A percentile compares a stretch with the other conserved stretches of the same genome.
Evolutionary conservation across 768 basidiomycete genomes (phyloP).

Genomic region (Naganishia vishniacii): DNA sequence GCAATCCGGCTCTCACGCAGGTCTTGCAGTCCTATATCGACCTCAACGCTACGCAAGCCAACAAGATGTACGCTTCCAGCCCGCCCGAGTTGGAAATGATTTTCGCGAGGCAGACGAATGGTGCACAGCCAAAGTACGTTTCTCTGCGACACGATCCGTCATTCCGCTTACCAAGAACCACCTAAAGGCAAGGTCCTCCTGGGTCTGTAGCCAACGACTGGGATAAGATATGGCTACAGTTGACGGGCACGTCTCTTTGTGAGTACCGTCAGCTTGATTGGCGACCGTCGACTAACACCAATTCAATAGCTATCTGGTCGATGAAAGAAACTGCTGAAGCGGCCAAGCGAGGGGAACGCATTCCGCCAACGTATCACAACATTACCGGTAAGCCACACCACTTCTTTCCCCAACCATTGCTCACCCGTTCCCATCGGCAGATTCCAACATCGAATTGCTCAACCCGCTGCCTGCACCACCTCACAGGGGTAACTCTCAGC

Average conservation of each 20-base stretch:
- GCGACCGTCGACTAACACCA: background rate
- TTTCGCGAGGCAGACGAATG: constrained; percentile 44
- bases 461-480: constrained; percentile 48
- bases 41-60: constrained; percentile 38
- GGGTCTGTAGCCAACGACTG: constrained; percentile 48
- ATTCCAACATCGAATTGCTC: constrained; percentile 46
- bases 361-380: constrained; percentile 50
- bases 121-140: constrained; percentile 42
- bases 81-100: constrained; percentile 49
- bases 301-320: constrained; percentile 36
- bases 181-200: constrained; percentile 40
- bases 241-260: constrained; percentile 48
- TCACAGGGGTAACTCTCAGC: constrained; percentile 43
- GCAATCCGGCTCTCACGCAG: constrained; percentile 24
- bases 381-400: constrained; percentile 36
- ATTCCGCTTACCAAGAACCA: background rate
- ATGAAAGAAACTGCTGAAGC: constrained; percentile 49
- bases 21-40: constrained; percentile 39
- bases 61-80: constrained; percentile 46
- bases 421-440: constrained; percentile 8
- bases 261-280: constrained; percentile 20
- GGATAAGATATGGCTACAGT: constrained; percentile 48
- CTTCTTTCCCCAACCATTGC: background rate
- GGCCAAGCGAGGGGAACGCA: constrained; percentile 47
- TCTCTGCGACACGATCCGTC: background rate